Evolutionary conservation across 768 basidiomycete species (phyloP), one percentile per base, ranked within the genome.

Genomic region (Collybia nuda): DNA sequence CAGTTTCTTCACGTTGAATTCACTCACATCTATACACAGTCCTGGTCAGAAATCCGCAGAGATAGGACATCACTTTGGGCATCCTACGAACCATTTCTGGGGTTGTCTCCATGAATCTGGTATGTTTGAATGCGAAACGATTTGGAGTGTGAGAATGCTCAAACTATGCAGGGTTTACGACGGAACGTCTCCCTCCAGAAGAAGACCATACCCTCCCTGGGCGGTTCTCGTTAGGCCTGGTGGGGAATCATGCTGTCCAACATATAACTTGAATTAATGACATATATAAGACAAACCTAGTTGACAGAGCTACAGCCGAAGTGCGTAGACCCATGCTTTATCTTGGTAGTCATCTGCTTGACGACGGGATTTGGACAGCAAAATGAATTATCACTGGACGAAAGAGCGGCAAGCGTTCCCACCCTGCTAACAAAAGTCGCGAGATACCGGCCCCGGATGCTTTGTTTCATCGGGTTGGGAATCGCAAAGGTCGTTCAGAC

Each of bases 71-170:
- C 90, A 93, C 62, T 94, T 84, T 57, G 87, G 84, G 1, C 81
- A 87, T 59, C 84, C 84, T 0, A 84, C 84, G 2, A 93, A 94
- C 59, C 89, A 91, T 55, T 93, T 93, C 65, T 93, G 88, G 87
- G 71, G 67, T 39, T 88, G 87, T 52, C 71, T 94, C 0, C 73
- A 87, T 56, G 72, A 73, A 38, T 84, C 88, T 40, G 85, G 90
- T 82, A 55, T 26, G 62, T 56, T 44, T n/a, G n/a, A n/a, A n/a
- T n/a, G n/a, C n/a, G n/a, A n/a, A n/a, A n/a, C n/a, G n/a, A n/a
- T n/a, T n/a, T n/a, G n/a, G n/a, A n/a, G n/a, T n/a, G n/a, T n/a
- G n/a, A n/a, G n/a, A n/a, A n/a, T n/a, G n/a, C n/a, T n/a, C n/a
- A n/a, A n/a, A n/a, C n/a, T n/a, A n/a, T n/a, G n/a, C n/a, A 88